These are phyloP conservation scores for Cubamyces lactineus DNA, from an alignment of 768 basidiomycete species.

Conservation along the genomic window DNA sequence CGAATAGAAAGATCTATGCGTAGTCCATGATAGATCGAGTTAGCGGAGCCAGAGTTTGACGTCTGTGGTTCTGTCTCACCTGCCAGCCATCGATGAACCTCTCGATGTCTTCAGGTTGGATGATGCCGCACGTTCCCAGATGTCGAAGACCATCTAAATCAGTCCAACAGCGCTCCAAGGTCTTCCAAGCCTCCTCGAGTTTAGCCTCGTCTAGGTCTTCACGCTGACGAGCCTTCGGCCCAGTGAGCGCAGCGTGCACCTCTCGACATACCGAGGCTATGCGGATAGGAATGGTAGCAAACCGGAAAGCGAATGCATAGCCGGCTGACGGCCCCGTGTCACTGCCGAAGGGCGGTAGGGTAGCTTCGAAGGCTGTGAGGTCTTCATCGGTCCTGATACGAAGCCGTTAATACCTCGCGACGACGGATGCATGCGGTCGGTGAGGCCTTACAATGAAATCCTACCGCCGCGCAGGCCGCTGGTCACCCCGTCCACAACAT, in stretches of 20 bases:
- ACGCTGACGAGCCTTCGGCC: constrained; percentile 69
- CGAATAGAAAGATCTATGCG: constrained; percentile 82
- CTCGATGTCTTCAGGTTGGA: constrained; percentile 56
- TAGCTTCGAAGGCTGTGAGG: constrained; percentile 69
- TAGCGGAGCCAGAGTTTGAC: constrained; percentile 7
- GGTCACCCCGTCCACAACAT: constrained; percentile 82
- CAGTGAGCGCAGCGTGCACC: constrained; percentile 79
- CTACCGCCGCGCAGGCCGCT: constrained; percentile 86
- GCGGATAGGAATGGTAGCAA: constrained; percentile 71
- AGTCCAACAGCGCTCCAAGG: constrained; percentile 80
- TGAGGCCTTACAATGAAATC: constrained; percentile 67
- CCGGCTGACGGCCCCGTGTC: constrained; percentile 39
- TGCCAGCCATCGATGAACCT: constrained; percentile 87
- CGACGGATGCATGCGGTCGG: background rate
- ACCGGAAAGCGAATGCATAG: constrained; percentile 58
- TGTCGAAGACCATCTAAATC: constrained; percentile 73
- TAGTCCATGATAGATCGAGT: constrained; percentile 1
- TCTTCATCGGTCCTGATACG: constrained; percentile 70
- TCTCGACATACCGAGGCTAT: constrained; percentile 78
- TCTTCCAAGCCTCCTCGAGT: constrained; percentile 83
- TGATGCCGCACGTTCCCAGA: constrained; percentile 40
- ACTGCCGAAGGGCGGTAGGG: constrained; percentile 39
- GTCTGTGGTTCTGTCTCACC: constrained; percentile 46
- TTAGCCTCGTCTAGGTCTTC: constrained; percentile 59
- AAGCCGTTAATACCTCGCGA: constrained; percentile 7